Evolutionary conservation across 192 early-diverging fungal species (phyloP).

Genomic region (Linnemannia schmuckeri): DNA sequence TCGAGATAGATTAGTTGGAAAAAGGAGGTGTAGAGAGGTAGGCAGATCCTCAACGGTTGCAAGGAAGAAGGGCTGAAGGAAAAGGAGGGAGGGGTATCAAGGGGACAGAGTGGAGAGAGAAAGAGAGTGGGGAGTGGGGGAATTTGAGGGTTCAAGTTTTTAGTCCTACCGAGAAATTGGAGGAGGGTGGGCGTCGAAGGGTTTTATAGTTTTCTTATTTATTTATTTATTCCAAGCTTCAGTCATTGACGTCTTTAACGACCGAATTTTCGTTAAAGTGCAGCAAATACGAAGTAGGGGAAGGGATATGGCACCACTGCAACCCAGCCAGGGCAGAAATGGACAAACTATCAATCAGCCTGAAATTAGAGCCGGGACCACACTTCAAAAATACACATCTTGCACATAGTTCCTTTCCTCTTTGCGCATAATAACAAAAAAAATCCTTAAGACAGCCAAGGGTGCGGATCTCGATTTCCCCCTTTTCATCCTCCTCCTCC

Average conservation of each 20-base stretch:
- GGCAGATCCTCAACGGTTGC: neutral
- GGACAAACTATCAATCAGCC: neutral
- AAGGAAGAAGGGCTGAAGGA: neutral
- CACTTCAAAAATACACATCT: neutral
- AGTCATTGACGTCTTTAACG: constrained; percentile 7
- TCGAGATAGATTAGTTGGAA: neutral
- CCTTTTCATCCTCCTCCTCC: neutral
- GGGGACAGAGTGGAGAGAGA: neutral
- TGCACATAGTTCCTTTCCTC: neutral
- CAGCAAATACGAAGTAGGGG: neutral
- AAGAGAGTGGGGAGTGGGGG: neutral
- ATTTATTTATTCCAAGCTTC: neutral
- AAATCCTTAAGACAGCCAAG: neutral
- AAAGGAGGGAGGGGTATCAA: neutral
- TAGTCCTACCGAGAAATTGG: neutral
- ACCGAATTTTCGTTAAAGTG: neutral
- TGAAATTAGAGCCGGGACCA: neutral
- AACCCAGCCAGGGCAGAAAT: neutral
- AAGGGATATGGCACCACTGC: neutral
- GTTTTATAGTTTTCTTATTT: constrained; percentile 5
- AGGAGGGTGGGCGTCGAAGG: neutral
- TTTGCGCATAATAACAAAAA: neutral
- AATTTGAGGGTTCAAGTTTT: neutral
- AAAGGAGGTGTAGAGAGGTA: neutral
- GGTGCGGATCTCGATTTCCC: neutral